Evolutionary conservation across 2,329 filamentous ascomycete genomes (phyloP), one percentile per base, ranked within the genome.

Genomic region (Ophiocordyceps camponoti-floridani): DNA sequence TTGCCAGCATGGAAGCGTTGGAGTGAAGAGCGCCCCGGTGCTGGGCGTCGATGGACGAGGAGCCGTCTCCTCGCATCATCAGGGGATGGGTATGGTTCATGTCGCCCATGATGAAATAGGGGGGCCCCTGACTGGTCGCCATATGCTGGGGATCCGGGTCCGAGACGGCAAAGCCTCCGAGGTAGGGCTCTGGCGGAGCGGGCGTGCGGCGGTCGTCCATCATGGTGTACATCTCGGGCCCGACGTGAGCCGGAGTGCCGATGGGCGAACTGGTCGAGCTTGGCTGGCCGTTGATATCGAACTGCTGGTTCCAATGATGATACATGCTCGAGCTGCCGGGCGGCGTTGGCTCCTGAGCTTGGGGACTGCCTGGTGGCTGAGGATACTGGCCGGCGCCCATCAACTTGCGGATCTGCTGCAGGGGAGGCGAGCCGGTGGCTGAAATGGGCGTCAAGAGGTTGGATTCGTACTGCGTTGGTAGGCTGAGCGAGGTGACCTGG

Each of bases 401-500:
- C 43, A 62, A 58, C 50, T 70, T 69, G 45, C 57, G 56, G 44
- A 59, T 60, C 45, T 70, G 66, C 44, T 64, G 60, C 40, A 70
- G 51, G 43, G 66, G 65, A 44, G 70, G 70, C 30, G 70, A 74
- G 27, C 59, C 64, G 45, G 62, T 60, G 42, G 61, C 60, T 42
- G 71, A 73, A n/a, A 66, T 64, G 26, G 72, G 70, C n/a, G 70
- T 72, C 43, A 71, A 57, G 45, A 73, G 58, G 41, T 59, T 61
- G 35, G 63, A 54, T 49, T 71, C 68, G 57, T 61, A 65, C 48
- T 59, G 53, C 53, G 54, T 44, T 51, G 56, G 48, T 52, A 59
- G 51, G 47, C 47, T 54, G 51, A 61, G 62, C n/a, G 61, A 51
- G 8, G 57, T 54, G 27, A 54, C 51, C 54, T 58, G 46, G 6